Base-by-base conservation (phyloP, 768 basidiomycete genomes). In the Boletellus ananiceps region DNA sequence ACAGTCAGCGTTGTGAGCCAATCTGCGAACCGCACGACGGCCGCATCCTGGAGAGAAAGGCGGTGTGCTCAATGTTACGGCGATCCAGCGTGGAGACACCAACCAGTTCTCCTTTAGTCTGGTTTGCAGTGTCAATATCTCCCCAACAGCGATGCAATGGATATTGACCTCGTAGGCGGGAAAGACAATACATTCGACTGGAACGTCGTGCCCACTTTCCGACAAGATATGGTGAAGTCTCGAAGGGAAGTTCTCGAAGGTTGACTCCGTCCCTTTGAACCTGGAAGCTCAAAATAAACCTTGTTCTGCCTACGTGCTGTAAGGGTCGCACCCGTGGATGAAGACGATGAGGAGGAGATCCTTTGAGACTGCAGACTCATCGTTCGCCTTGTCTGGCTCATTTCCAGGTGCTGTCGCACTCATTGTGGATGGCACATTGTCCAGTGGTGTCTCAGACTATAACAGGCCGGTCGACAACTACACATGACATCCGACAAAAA, bases 21-120 rank as follows among this genome's bases (percentile, higher is more conserved):
- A 62, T 95, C 93, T 8, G 90, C 82, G 66, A 96, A 94, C 8
- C 81, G 80, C 27, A 85, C 79, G 3, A 93, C 86, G 13, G 93
- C 91, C 62, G 83, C 83, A 40, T 76, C 79, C 91, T 93, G 54
- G 25, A 43, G 46, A 33, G 46, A 38, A 37, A 38, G 11, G n/a
- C 18, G 39, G 27, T 45, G 16, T 29, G 38, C 8, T 54, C 40
- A 46, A 40, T 27, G 33, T 43, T 27, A 47, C 13, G 23, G 40
- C 3, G 14, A 18, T 23, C 37, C 34, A 27, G 16, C n/a, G 36
- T 31, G 39, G 32, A 47, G 36, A 51, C 41, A 72, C 82, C 57
- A 61, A 93, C 92, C 67, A 96, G 69, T 47, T 93, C 86, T 38
- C 93, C 93, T 68, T 91, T 93, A 7, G 93, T 95, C 87, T 92